Conservation (phyloP, 2,329 filamentous ascomycete genomes). For the Chrysoporthe puriensis region DNA sequence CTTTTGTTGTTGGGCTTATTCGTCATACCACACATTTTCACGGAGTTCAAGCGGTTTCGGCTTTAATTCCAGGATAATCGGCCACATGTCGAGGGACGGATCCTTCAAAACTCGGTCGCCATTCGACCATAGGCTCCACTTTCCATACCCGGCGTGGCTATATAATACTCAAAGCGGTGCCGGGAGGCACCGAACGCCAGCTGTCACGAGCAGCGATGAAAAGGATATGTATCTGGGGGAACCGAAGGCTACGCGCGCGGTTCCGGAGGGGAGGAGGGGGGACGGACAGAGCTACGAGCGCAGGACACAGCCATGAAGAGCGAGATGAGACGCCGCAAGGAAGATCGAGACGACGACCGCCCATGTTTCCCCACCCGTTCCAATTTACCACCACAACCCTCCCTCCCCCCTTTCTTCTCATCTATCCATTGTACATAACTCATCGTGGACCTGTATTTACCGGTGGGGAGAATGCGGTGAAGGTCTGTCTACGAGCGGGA, state of each 20-base stretch:
- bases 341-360: not conserved
- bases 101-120: not conserved
- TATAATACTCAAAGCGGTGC: constrained; percentile 2
- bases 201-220: not conserved
- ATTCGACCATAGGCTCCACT: not conserved
- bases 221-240: not conserved
- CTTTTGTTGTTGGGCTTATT: not conserved
- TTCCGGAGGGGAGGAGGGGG: not conserved
- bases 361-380: not conserved
- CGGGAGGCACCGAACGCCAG: not conserved
- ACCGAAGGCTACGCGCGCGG: not conserved
- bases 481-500: not conserved
- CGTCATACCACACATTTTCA: constrained; percentile 9
- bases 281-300: not conserved
- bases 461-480: not conserved
- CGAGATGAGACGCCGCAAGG: not conserved
- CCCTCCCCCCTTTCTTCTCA: not conserved
- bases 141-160: not conserved
- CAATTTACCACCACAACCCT: too few species aligned
- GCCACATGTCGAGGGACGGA: not conserved
- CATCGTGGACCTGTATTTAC: not conserved
- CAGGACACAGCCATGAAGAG: not conserved
- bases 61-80: constrained; percentile 8
- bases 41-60: constrained; percentile 1
- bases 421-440: not conserved